Evolutionary conservation across 805 yeast genomes (phyloP).

Genomic region (Saturnispora gosingensis): DNA sequence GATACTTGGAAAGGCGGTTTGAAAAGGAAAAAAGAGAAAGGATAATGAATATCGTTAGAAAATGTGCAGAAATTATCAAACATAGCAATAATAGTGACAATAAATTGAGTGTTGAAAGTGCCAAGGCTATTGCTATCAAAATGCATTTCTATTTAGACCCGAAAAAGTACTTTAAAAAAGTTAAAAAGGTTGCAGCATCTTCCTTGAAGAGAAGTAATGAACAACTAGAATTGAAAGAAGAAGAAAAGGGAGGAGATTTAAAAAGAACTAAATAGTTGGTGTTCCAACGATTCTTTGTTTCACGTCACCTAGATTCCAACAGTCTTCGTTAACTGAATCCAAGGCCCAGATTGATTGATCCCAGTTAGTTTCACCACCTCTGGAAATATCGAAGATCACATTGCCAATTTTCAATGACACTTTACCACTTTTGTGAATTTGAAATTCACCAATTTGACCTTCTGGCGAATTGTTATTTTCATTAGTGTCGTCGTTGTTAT

Average conservation of each 20-base stretch:
- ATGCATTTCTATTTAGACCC: constrained; percentile 59
- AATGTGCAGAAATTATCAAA: constrained; percentile 41
- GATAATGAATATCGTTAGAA: constrained; percentile 31
- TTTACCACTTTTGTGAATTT: constrained; percentile 79
- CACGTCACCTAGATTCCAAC: constrained; percentile 45
- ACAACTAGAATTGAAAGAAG: constrained; percentile 1
- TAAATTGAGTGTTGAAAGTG: constrained; percentile 47
- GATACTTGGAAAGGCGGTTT: constrained; percentile 42
- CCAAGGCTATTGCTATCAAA: constrained; percentile 53
- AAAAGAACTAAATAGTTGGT: constrained; percentile 29
- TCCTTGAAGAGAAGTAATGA: not conserved
- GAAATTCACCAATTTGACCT: constrained; percentile 66
- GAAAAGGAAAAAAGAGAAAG: constrained; percentile 10
- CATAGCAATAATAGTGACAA: constrained; percentile 25
- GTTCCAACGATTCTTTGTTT: constrained; percentile 49
- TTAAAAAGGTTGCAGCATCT: constrained; percentile 5
- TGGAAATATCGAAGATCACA: constrained; percentile 54
- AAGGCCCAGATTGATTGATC: constrained; percentile 60
- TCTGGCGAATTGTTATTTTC: not conserved
- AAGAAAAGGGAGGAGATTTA: not conserved
- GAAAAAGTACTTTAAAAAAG: constrained; percentile 15
- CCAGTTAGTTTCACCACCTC: constrained; percentile 62
- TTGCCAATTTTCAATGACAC: constrained; percentile 67
- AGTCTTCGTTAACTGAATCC: constrained; percentile 29
- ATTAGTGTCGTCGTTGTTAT: constrained; percentile 11